Percentiles rank a stretch among this genome's conserved stretches.
Conservation (phyloP, 2,329 filamentous ascomycete species). For the Apiospora phragmitis region DNA sequence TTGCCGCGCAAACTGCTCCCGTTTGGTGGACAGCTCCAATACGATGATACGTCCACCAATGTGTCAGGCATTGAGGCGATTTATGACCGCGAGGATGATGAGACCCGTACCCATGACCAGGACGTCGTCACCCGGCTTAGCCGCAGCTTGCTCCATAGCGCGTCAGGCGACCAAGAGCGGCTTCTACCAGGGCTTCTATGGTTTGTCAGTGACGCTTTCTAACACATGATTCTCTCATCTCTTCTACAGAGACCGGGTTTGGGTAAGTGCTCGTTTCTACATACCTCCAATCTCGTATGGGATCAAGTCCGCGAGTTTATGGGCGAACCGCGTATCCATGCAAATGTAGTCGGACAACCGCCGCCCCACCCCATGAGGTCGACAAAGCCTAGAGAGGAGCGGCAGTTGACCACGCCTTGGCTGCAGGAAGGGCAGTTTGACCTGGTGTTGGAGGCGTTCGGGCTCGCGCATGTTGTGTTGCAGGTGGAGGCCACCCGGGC, state of each 20-base stretch:
- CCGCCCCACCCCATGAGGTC: constrained; percentile 46
- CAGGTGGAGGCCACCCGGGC: constrained; percentile 21
- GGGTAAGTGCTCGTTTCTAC: neutral
- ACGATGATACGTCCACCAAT: constrained; percentile 57
- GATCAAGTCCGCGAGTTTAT: constrained; percentile 52
- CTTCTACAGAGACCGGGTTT: no score
- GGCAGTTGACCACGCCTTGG: constrained; percentile 56
- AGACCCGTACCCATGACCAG: constrained; percentile 63
- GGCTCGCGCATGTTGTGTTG: constrained; percentile 22
- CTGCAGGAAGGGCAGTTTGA: constrained; percentile 53
- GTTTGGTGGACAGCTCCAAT: constrained; percentile 51
- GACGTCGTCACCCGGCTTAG: constrained; percentile 46
- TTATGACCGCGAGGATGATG: constrained; percentile 61
- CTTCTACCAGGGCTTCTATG: constrained; percentile 56
- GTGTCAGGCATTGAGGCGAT: constrained; percentile 51
- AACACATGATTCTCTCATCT: neutral
- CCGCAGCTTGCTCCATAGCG: constrained; percentile 50
- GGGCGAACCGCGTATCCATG: constrained; percentile 47
- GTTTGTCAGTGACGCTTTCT: neutral
- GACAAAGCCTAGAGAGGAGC: constrained; percentile 46
- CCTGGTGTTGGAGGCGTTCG: constrained; percentile 21
- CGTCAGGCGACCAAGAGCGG: constrained; percentile 67
- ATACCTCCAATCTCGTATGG: constrained; percentile 48
- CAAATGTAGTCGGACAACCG: constrained; percentile 56
- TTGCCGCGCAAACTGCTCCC: constrained; percentile 50